Percentiles rank a stretch among this genome's conserved stretches.
phyloP scores from a whole-genome alignment of 441 rosid species.

The Aleurites moluccanus region DNA sequence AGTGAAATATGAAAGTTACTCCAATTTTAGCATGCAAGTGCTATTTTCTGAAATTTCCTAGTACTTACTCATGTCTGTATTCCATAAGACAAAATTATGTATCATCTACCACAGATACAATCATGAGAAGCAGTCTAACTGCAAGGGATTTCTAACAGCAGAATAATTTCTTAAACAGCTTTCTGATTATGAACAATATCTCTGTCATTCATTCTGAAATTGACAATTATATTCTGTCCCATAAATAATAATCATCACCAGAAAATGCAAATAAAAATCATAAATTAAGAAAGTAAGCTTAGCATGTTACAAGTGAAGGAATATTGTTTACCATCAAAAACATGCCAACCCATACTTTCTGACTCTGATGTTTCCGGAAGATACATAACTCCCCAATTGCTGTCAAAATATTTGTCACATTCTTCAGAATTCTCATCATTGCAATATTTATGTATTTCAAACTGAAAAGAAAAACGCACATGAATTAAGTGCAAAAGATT shows the following conservation, averaged over 20 bases:
- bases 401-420: conserved; percentile 83
- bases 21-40: not conserved
- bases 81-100: not conserved
- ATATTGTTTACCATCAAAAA: conserved; percentile 66
- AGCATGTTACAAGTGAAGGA: not conserved
- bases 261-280: too few species aligned
- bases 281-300: not conserved
- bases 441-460: conserved; percentile 88
- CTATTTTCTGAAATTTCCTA: not conserved
- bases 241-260: not conserved
- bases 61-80: not conserved
- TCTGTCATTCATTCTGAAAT: not conserved
- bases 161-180: not conserved
- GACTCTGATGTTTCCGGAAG: conserved; percentile 80
- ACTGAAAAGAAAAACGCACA: conserved; percentile 46
- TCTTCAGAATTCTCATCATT: conserved; percentile 96
- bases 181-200: not conserved
- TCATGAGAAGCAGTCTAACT: not conserved
- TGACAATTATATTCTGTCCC: not conserved
- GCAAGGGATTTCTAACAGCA: not conserved
- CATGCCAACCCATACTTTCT: conserved; percentile 93
- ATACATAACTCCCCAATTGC: conserved; percentile 84
- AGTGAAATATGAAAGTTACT: not conserved
- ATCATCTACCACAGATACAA: not conserved
- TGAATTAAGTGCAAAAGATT: conserved; percentile 5